A percentile compares a stretch with the other conserved stretches of the same genome.
These are phyloP conservation scores for Rhododendron kiyosumense DNA, from an alignment of 148 eudicot genomes.

Conservation along the genomic window DNA sequence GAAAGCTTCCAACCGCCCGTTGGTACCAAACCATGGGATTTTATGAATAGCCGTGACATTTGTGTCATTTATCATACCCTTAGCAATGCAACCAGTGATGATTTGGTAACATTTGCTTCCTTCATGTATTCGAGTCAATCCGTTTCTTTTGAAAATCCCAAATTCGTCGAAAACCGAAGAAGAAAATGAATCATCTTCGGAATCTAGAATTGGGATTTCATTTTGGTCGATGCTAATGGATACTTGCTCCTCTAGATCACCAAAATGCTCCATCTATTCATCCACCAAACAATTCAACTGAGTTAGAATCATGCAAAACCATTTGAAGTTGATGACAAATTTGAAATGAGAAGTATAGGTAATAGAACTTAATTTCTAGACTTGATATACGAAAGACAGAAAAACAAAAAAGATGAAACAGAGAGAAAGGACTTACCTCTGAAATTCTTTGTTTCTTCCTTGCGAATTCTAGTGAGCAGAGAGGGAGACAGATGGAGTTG, in stretches of 20 bases:
- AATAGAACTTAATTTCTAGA: too few species aligned
- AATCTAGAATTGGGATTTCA: background rate
- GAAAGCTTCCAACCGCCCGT: background rate
- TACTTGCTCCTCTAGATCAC: background rate
- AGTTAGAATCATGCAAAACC: background rate
- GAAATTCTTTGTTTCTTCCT: background rate
- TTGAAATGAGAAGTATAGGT: too few species aligned
- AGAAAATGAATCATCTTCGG: background rate
- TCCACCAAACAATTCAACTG: background rate
- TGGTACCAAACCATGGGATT: background rate
- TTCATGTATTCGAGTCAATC: background rate
- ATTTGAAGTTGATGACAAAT: background rate
- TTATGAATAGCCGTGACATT: background rate
- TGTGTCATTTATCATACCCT: background rate
- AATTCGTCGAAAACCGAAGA: background rate
- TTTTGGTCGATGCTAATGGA: background rate
- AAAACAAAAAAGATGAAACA: background rate
- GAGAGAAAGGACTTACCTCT: background rate
- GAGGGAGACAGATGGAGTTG: background rate
- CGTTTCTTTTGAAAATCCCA: background rate
- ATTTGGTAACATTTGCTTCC: background rate
- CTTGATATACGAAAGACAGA: background rate
- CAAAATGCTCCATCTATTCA: background rate
- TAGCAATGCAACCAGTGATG: background rate
- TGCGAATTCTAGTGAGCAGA: background rate